Evolutionary conservation across 2,329 filamentous ascomycete species (phyloP), one percentile per base, ranked within the genome.

Genomic region (Fusarium sterilihyphosum): DNA sequence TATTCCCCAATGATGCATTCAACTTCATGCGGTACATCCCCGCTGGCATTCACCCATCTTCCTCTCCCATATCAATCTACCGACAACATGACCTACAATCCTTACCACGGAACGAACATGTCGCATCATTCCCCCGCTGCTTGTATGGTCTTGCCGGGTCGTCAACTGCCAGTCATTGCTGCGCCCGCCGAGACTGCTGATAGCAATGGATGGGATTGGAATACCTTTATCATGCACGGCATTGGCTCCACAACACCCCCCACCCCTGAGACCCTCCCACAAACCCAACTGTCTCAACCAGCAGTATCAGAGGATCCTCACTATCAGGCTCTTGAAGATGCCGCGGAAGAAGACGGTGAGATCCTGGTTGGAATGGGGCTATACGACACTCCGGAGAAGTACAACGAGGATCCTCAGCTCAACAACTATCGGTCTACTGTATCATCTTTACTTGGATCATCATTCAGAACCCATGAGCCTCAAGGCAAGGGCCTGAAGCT

Each of bases 321-420:
- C 17, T 89, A 86, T 70, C 83, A 87, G 63, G 75, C 86, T 11
- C 81, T 89, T 31, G 86, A 88, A 38, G 86, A 89, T 44, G 79
- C 84, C 17, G 49, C 62, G 12, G 85, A 89, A 54, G 89, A 90
- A 35, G 89, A 90, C 52, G 92, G 90, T 43, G 93, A 95, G 78
- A 92, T 94, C 68, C 86, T 96, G 4, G 88, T 95, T n/a, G 93
- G 93, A 26, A 92, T 96, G 88, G 94, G 94, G 2, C 88, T 96
- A 0, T 96, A 96, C 81, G 93, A 94, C 77, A 85, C 89, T 9
- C 93, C 93, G 0, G 92, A 91, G 63, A 88, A 89, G 77, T 77
- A 82, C 47, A 82, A 86, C 13, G 82, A 84, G 26, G 87, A 88
- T 63, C 83, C 86, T 37, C 83, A 86, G 58, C 80, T 89, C 62